Percentiles rank a stretch among this genome's conserved stretches.
phyloP scores from a whole-genome alignment of 139 green algal species.

The Monoraphidium neglectum region DNA sequence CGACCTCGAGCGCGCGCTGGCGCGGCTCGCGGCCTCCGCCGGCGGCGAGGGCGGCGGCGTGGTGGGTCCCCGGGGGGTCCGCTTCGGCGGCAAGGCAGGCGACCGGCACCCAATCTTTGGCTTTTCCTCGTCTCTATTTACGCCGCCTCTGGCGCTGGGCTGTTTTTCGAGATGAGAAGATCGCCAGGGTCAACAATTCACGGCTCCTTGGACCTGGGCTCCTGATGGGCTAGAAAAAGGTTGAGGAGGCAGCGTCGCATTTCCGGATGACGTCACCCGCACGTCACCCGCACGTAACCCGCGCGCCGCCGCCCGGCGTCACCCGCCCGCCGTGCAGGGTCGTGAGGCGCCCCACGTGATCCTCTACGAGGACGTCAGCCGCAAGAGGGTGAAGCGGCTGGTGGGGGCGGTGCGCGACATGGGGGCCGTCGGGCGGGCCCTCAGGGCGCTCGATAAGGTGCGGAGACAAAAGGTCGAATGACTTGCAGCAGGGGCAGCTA shows the following conservation, averaged over 20 bases:
- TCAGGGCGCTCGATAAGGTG: slow-evolving; percentile 27
- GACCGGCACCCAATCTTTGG: too few species aligned
- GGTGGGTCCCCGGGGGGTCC: slow-evolving; percentile 16
- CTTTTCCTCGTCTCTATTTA: too few species aligned
- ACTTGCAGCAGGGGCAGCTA: too few species aligned
- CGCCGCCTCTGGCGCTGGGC: too few species aligned
- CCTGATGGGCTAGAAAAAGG: too few species aligned
- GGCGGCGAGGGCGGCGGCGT: slow-evolving; percentile 25
- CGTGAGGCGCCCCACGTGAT: slow-evolving; percentile 87
- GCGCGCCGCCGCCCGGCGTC: too few species aligned
- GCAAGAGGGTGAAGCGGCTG: slow-evolving; percentile 58
- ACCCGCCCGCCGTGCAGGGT: slow-evolving; percentile 8
- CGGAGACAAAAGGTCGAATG: too few species aligned
- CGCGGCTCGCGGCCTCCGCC: slow-evolving; percentile 69
- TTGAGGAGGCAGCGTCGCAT: too few species aligned
- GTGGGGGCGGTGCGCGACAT: slow-evolving; percentile 63
- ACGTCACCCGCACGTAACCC: too few species aligned
- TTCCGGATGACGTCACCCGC: too few species aligned
- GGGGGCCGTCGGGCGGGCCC: slow-evolving; percentile 34
- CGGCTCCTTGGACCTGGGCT: slow-evolving; percentile 10
- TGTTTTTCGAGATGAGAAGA: too few species aligned
- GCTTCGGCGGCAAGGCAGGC: slow-evolving; percentile 30
- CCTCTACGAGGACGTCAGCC: slow-evolving; percentile 92
- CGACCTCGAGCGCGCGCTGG: slow-evolving; percentile 90
- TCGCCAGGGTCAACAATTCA: too few species aligned